Evolutionary conservation across 768 basidiomycete species (phyloP), one percentile per base, ranked within the genome.

Genomic region (Suillus discolor): DNA sequence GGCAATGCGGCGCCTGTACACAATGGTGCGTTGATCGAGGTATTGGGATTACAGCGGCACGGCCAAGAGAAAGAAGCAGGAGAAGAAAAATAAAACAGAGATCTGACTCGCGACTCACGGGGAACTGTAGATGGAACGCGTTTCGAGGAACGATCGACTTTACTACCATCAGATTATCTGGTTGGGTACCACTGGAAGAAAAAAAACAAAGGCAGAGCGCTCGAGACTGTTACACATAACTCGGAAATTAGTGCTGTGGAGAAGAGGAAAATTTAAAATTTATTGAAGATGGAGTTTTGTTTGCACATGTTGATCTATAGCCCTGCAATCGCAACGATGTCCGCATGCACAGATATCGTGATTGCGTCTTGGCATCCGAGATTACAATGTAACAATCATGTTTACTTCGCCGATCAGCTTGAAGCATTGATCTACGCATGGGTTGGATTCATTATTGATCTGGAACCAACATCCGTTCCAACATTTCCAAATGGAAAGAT

Each of bases 1-100:
- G 25, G 23, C 54, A 39, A 20, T 75, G 75, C 73, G 69, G 73
- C 73, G 59, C 75, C 73, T 77, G 73, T 74, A 74, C 73, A 74
- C 73, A 66, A 18, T 63, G 75, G 73, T 74, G 73, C 73, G 62
- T 45, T n/a, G 38, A n/a, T 45, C 53, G 64, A 53, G 34, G 25
- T 25, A 9, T 18, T 25, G 3, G 16, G 15, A 31, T 54, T 31
- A 0, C 31, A 31, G 4, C 31, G 6, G 6, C 11, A 20, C 7
- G 28, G 18, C 5, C 18, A 20, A 60, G 3, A 18, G 23, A 60
- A 28, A 9, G 11, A 28, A 6, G 57, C 6, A 49, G 23, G 23
- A 6, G 11, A 15, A 25, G 12, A 16, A 59, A 8, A 4, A 12
- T 11, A 25, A 7, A 31, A 28, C 16, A 53, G 16, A 53, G 15